These are phyloP conservation scores for Ustanciosporium gigantosporum DNA, from an alignment of 1,284 basidiomycete species.

Conservation along the genomic window DNA sequence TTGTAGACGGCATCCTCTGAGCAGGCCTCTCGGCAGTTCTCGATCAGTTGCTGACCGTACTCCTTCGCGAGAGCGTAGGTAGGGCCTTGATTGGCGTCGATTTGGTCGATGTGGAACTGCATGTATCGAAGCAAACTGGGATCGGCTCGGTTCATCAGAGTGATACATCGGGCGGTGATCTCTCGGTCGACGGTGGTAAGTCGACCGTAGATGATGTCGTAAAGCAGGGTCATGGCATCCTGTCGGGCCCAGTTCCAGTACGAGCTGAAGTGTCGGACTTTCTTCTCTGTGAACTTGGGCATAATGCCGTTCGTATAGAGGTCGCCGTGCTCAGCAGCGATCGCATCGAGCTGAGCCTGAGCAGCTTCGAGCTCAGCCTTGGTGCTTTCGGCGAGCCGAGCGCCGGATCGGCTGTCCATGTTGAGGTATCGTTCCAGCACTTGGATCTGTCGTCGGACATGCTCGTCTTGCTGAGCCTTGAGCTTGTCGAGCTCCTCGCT, in stretches of 20 bases:
- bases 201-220: constrained; percentile 73
- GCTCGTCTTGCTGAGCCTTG: constrained; percentile 87
- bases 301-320: constrained; percentile 90
- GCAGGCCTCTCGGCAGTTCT: constrained; percentile 86
- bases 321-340: constrained; percentile 87
- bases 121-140: constrained; percentile 70
- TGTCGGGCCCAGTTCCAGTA: constrained; percentile 99
- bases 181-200: constrained; percentile 81
- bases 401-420: constrained; percentile 86
- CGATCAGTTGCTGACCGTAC: constrained; percentile 92
- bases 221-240: constrained; percentile 91
- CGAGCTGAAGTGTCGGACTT: constrained; percentile 96
- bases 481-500: constrained; percentile 98
- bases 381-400: constrained; percentile 83
- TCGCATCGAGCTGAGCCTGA: constrained; percentile 84
- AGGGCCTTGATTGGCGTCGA: constrained; percentile 76
- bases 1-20: constrained; percentile 85
- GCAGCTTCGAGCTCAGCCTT: constrained; percentile 74
- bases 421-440: constrained; percentile 94
- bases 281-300: constrained; percentile 88
- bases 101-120: constrained; percentile 89
- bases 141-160: constrained; percentile 95
- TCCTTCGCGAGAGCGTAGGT: constrained; percentile 92
- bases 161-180: constrained; percentile 74
- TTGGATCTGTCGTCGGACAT: constrained; percentile 90